Conservation (phyloP, 1,139 yeast genomes). For the Sugiyamaella grinbergsii region DNA sequence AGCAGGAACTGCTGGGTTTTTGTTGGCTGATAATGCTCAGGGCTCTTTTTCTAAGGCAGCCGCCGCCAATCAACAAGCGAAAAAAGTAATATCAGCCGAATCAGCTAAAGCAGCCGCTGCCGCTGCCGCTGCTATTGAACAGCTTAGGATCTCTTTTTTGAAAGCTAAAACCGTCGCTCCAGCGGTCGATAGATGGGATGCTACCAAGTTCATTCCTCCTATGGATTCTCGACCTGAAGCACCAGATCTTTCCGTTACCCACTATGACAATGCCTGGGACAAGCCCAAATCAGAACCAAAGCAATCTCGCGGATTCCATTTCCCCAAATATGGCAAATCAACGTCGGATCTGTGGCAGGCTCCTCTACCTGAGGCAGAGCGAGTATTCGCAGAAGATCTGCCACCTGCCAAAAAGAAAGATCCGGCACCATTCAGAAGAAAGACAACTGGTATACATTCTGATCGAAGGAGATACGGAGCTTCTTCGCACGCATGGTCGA, state of each 20-base stretch:
- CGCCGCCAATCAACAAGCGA: not conserved
- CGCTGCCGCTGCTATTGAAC: slow-evolving; percentile 16
- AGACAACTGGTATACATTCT: slow-evolving; percentile 1
- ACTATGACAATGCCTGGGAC: slow-evolving; percentile 40
- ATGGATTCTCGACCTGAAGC: slow-evolving; percentile 47
- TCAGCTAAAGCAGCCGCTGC: slow-evolving; percentile 7
- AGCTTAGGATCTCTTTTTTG: slow-evolving; percentile 3
- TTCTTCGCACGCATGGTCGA: not conserved
- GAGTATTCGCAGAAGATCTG: slow-evolving; percentile 28
- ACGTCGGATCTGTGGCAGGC: slow-evolving; percentile 19
- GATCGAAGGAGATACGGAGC: not conserved
- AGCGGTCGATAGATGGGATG: slow-evolving; percentile 46
- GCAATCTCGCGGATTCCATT: slow-evolving; percentile 17
- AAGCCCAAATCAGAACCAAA: slow-evolving; percentile 16
- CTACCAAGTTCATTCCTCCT: slow-evolving; percentile 48
- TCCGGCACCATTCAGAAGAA: slow-evolving; percentile 1
- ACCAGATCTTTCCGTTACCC: slow-evolving; percentile 34
- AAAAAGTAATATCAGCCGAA: slow-evolving; percentile 5
- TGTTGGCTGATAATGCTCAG: not conserved
- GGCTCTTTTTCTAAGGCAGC: not conserved
- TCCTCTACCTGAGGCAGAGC: slow-evolving; percentile 24
- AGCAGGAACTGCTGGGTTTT: not conserved
- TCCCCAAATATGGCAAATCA: slow-evolving; percentile 21
- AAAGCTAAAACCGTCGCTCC: slow-evolving; percentile 32
- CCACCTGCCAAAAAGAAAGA: slow-evolving; percentile 8